Conservation (phyloP, 108 stramenopile genomes). For the Schizochytrium sp. region DNA sequence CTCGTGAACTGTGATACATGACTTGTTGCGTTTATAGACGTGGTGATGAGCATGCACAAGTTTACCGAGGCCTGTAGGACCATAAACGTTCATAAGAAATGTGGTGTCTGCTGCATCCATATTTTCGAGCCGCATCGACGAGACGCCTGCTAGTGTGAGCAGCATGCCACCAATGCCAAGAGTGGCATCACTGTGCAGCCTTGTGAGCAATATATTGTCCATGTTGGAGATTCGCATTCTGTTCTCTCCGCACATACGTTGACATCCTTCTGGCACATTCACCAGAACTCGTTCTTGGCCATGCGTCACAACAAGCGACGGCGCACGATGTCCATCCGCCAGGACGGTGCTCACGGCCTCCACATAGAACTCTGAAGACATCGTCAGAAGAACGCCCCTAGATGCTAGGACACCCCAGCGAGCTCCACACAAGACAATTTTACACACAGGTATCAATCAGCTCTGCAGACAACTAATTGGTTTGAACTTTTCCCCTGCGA, state of each 20-base stretch:
- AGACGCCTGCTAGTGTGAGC: conserved; percentile 47
- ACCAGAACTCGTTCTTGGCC: conserved; percentile 50
- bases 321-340: background rate
- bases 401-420: background rate
- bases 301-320: conserved; percentile 18
- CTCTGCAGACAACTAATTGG: no score
- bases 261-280: background rate
- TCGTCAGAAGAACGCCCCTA: background rate
- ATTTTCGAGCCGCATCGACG: background rate
- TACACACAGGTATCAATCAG: no score
- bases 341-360: conserved; percentile 42
- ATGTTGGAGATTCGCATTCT: background rate
- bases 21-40: conserved; percentile 43
- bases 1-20: conserved; percentile 15
- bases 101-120: background rate
- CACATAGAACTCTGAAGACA: background rate
- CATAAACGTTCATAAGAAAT: background rate
- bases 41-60: conserved; percentile 45
- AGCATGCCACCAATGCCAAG: conserved; percentile 29
- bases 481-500: no score
- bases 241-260: conserved; percentile 42
- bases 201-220: conserved; percentile 6
- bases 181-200: background rate
- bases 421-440: no score
- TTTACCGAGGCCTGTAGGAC: conserved; percentile 13